Evolutionary conservation across 2,329 filamentous ascomycete genomes (phyloP).

Genomic region (Aquanectria penicillioides): DNA sequence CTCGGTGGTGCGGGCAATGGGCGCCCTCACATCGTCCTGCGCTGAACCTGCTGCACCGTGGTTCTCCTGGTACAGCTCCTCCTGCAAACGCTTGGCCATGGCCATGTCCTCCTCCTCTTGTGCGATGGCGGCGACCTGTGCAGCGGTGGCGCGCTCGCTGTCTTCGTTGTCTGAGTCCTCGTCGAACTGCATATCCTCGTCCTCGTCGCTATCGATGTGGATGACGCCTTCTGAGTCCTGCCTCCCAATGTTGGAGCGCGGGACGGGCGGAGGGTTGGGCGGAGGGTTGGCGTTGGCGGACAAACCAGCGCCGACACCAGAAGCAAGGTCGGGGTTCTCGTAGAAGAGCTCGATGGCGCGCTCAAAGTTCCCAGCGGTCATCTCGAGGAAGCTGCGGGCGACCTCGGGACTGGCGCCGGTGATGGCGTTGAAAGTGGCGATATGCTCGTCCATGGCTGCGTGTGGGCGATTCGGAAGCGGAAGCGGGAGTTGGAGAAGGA

Average conservation of each 20-base stretch:
- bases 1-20: conserved; percentile 91
- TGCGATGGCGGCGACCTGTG: conserved; percentile 55
- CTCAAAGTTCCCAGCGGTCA: conserved; percentile 85
- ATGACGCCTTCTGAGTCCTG: conserved; percentile 60
- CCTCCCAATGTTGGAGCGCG: conserved; percentile 40
- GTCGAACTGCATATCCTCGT: conserved; percentile 54
- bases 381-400: conserved; percentile 83
- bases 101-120: conserved; percentile 89
- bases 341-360: conserved; percentile 92
- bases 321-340: conserved; percentile 80
- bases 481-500: background rate
- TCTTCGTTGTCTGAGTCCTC: conserved; percentile 51
- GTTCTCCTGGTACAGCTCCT: conserved; percentile 81
- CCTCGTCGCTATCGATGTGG: conserved; percentile 62
- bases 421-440: conserved; percentile 83
- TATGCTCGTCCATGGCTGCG: conserved; percentile 72
- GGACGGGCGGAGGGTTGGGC: conserved; percentile 43
- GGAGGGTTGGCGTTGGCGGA: conserved; percentile 33
- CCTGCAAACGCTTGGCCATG: conserved; percentile 90
- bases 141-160: conserved; percentile 53
- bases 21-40: conserved; percentile 80
- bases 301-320: conserved; percentile 47
- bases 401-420: conserved; percentile 79
- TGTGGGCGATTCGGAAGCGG: background rate
- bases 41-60: conserved; percentile 47